A percentile compares a stretch with the other conserved stretches of the same genome.
Conservation (phyloP, 768 basidiomycete genomes). For the Lyophyllum atratum region DNA sequence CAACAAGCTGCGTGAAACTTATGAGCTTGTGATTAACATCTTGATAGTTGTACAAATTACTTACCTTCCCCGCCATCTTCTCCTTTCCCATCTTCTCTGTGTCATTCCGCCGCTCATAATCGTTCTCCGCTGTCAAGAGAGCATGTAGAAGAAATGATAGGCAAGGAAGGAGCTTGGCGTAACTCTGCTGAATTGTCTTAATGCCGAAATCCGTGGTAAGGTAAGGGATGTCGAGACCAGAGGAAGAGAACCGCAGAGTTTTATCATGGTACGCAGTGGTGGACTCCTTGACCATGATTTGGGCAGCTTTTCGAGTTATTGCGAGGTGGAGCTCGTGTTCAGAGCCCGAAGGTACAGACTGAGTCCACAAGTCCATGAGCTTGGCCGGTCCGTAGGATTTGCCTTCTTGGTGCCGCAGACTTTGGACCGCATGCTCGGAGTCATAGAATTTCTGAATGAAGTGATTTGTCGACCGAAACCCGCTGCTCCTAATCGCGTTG, state of each 20-base stretch:
- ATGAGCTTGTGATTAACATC: not conserved
- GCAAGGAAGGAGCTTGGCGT: not conserved
- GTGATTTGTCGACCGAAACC: not conserved
- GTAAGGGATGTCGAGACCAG: not conserved
- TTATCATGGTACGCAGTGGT: not conserved
- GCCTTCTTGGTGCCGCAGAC: not conserved
- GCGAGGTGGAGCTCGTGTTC: not conserved
- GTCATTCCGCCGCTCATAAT: not conserved
- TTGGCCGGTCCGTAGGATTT: not conserved
- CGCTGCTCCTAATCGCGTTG: not conserved
- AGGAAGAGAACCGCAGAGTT: not conserved
- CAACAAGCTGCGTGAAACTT: not conserved
- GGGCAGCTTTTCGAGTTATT: not conserved
- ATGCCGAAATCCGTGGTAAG: not conserved
- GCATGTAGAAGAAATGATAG: not conserved
- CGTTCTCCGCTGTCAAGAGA: not conserved
- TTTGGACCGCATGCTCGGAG: not conserved
- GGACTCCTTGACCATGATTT: conserved; percentile 3
- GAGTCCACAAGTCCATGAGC: conserved; percentile 1
- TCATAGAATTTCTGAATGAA: not conserved
- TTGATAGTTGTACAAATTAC: not conserved
- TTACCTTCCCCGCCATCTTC: conserved; percentile 1
- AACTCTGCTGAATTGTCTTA: not conserved
- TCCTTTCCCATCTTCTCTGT: not conserved
- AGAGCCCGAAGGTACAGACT: not conserved